Evolutionary conservation across 2,329 filamentous ascomycete species (phyloP), one percentile per base, ranked within the genome.

Genomic region (Xylariaceae sp.): DNA sequence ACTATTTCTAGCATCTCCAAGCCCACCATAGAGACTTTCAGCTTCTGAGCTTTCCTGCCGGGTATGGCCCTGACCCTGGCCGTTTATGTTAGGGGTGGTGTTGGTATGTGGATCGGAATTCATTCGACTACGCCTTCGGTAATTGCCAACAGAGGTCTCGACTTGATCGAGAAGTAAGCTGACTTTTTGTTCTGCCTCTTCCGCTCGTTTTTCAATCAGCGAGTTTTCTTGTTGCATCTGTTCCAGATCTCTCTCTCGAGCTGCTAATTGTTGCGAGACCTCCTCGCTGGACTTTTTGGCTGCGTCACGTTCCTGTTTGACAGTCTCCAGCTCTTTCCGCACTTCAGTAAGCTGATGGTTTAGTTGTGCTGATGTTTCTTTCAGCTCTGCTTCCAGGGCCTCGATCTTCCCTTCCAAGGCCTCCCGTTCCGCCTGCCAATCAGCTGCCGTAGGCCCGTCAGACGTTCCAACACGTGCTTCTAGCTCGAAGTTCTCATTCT

Each of bases 81-180:
- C 68, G 52, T 69, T 77, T 15, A 57, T 44, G 32, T 46, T 64
- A 5, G 64, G 72, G 66, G 45, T n/a, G n/a, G n/a, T 69, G 64
- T 24, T 72, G 65, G 46, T 75, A 71, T 41, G 70, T 58, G 77
- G 75, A 51, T 76, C 84, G 39, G 77, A 81, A 40, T 73, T 81
- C 66, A 79, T 78, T 32, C 86, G 81, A 63, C 83, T 87, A 54
- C 83, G 91, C 33, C 94, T 89, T 50, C 94, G 89, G 73, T 97
- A 97, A 70, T 90, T 96, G 73, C 94, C 92, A 13, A 99, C 94
- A 3, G 91, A 96, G 33, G 86, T 85, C 72, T 96, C 93, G 30
- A 99, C 92, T 69, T 97, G 93, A 70, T 97, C 92, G 10, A 99
- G 85, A 43, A 99, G 84, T 66, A 96, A 83, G 26, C 90, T 91